Base-by-base conservation (phyloP, 169 alveolate species). In the Plasmodium vivax region DNA sequence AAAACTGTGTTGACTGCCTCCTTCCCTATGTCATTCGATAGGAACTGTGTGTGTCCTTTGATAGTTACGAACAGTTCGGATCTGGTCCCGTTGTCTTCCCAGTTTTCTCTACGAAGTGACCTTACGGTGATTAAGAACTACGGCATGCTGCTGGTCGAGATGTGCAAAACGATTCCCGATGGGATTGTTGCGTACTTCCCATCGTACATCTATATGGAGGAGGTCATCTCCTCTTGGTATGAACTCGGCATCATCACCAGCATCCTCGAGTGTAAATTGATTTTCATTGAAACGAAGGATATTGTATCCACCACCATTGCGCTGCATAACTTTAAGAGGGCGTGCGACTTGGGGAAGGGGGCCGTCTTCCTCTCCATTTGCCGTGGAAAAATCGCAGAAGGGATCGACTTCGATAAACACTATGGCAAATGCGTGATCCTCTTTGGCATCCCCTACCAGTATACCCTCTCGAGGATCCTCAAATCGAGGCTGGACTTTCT, bases 311-410 rank as follows among this genome's bases (percentile, higher is more conserved):
- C 99, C 4, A 98, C 99, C 6, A 92, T 98, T 10, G 99, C 99
- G 8, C 96, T 98, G 51, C 97, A 96, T 88, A 97, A 98, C 94
- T 98, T 96, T 83, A 93, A 99, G 83, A 97, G 98, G 94, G 99
- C 99, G 5, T 99, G 99, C 85, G 99, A 99, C 93, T 96, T 97
- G 10, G 99, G 99, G 14, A 96, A 99, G 54, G 99, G 99, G 0
- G 99, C 99, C 0, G 98, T 99, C 16, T 98, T 99, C 95, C 96
- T 99, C 71, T 97, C 99, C 38, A 98, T 99, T 56, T 99, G 99
- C 54, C 97, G 99, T 81, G 99, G 99, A 0, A 98, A 99, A 95
- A 99, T 99, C 32, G 99, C 99, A 1, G 99, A 99, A 95, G 99
- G 99, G n/a, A 99, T 99, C 51, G 99, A 99, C 96, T 99, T 99